A percentile compares a stretch with the other conserved stretches of the same genome.
Evolutionary conservation across 2,329 filamentous ascomycete species (phyloP).

Genomic region (Phoma sp.): DNA sequence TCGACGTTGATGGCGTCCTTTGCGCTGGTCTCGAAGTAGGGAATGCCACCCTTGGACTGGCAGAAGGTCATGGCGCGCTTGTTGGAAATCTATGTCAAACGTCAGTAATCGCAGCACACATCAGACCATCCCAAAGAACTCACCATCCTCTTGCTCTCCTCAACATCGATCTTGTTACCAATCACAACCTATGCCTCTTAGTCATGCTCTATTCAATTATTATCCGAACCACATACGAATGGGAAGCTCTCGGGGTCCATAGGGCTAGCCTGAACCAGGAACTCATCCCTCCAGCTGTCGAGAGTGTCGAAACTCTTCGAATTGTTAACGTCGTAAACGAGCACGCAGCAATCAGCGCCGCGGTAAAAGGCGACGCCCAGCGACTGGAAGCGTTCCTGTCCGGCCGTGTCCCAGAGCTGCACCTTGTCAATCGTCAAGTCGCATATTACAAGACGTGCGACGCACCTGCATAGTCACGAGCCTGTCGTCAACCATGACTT

Average conservation of each 20-base stretch:
- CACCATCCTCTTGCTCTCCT: conserved; percentile 94
- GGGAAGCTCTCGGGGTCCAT: conserved; percentile 97
- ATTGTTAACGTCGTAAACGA: conserved; percentile 99
- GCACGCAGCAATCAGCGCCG: conserved; percentile 94
- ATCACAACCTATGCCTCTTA: conserved; percentile 75
- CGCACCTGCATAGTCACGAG: conserved; percentile 96
- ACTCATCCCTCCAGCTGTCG: conserved; percentile 98
- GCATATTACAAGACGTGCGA: conserved; percentile 12
- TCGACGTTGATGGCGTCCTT: conserved; percentile 99
- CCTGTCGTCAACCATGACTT: conserved; percentile 95
- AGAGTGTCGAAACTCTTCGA: conserved; percentile 98
- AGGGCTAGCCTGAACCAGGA: conserved; percentile 94
- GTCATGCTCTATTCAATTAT: neutral
- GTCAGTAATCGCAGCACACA: conserved; percentile 15
- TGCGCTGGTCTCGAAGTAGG: conserved; percentile 98
- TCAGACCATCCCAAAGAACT: conserved; percentile 25
- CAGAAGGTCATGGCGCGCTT: conserved; percentile 98
- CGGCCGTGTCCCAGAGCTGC: conserved; percentile 96
- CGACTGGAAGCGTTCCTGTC: conserved; percentile 96
- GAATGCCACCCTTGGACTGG: conserved; percentile 95
- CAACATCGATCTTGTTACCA: conserved; percentile 98
- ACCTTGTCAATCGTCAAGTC: conserved; percentile 24
- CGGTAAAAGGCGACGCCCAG: conserved; percentile 97
- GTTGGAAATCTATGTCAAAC: conserved; percentile 72
- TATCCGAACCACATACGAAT: conserved; percentile 66